These are phyloP conservation scores for Digitaria exilis DNA, from an alignment of 202 grass and related monocot species.

Conservation along the genomic window DNA sequence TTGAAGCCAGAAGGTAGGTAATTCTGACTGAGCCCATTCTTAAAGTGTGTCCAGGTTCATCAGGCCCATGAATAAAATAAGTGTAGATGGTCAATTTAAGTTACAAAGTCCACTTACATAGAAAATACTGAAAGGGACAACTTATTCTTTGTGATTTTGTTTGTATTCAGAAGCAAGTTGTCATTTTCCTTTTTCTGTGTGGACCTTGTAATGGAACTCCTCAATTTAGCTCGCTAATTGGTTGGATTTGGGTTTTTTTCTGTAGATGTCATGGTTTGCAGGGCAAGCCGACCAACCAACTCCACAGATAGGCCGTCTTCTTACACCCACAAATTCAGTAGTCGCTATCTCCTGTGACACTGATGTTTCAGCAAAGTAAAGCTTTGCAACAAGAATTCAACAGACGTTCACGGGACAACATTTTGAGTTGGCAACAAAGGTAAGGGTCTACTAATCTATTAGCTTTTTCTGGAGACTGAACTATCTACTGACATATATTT, in stretches of 20 bases:
- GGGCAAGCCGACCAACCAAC: neutral
- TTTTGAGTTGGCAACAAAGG: neutral
- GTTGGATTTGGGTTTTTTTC: constrained; percentile 15
- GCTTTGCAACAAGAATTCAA: neutral
- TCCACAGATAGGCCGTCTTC: neutral
- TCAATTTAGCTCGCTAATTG: constrained; percentile 15
- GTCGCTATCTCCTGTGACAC: neutral
- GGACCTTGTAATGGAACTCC: neutral
- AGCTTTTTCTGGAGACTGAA: neutral
- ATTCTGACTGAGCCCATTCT: neutral
- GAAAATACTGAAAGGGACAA: neutral
- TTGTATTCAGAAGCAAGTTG: neutral
- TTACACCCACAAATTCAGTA: neutral
- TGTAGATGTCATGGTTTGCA: constrained; percentile 32
- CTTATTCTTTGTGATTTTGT: neutral
- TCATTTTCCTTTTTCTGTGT: neutral
- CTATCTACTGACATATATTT: neutral
- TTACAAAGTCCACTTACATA: neutral
- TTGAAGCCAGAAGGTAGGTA: constrained; percentile 26
- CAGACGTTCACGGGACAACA: neutral
- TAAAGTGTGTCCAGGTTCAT: neutral
- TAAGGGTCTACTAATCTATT: neutral
- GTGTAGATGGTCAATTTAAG: neutral
- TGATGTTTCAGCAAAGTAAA: constrained; percentile 1
- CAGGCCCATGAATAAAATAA: neutral